Conservation (phyloP, 768 basidiomycete genomes). For the Hygrophorus pudorinus region DNA sequence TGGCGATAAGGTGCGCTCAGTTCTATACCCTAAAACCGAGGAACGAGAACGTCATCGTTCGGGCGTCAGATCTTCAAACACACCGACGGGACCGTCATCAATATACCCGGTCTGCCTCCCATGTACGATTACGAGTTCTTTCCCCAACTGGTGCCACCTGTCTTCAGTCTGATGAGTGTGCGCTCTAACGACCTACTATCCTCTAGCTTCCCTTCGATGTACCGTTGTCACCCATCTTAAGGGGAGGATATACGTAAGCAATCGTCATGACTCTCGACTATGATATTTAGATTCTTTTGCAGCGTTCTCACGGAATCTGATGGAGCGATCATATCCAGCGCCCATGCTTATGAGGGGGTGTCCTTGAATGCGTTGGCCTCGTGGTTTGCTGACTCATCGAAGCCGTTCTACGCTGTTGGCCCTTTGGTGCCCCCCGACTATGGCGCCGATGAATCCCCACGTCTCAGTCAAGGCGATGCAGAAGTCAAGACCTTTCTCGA, state of each 20-base stretch:
- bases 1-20: conserved; percentile 9
- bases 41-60: no score
- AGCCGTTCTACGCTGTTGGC: conserved; percentile 12
- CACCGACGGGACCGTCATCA: conserved; percentile 12
- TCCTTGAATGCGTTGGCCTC: conserved; percentile 8
- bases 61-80: conserved; percentile 11
- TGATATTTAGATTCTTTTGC: no score
- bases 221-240: conserved; percentile 1
- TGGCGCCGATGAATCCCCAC: neutral
- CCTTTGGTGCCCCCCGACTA: conserved; percentile 11
- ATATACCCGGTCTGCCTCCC: conserved; percentile 14
- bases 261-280: neutral
- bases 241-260: conserved; percentile 9
- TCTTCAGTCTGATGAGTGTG: no score
- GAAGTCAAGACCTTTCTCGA: conserved; percentile 11
- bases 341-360: conserved; percentile 10
- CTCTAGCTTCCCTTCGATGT: neutral
- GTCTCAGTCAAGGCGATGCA: conserved; percentile 1
- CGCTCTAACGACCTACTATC: neutral
- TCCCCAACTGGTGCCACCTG: conserved; percentile 10
- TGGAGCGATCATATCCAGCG: conserved; percentile 2
- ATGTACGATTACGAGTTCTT: conserved; percentile 16
- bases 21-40: no score
- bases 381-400: conserved; percentile 9
- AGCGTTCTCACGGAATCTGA: no score